Base-by-base conservation (phyloP, 164 flowering plant genomes). In the Tetracentron sinense region DNA sequence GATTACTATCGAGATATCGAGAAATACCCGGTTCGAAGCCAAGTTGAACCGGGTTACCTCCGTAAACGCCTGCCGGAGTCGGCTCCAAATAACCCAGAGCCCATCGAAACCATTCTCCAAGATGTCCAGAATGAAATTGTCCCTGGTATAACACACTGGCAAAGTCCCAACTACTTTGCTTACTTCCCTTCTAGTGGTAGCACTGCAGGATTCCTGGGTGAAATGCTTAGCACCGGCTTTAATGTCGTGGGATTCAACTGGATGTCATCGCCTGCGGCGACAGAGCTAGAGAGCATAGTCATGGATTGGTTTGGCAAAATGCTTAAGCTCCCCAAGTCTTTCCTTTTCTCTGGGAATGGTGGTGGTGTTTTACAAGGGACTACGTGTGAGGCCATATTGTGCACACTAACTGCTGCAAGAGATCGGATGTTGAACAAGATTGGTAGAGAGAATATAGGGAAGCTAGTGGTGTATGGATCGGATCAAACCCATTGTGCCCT, bases 81-180 rank as follows among this genome's bases (percentile, higher is more conserved):
- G 0, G 88, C 90, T 25, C 89, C 92, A 0, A 12, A 74, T 30
- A 42, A 67, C 27, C 80, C 86, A 1, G 88, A 87, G 56, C 60
- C 86, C 14, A 63, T 83, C 1, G 88, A 85, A 38, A 68, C 69
- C 20, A 79, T 84, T 21, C 78, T 85, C 1, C 47, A 75, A 60
- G 90, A 85, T 42, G 76, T 85, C 10, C 69, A 73, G 22, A 67
- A 54, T 0, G 59, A 82, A 15, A 82, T 87, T 3, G 52, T 87
- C 7, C 93, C 94, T 0, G 94, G 90, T 0, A n/a, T 88, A 0
- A 85, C 89, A 0, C 91, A 84, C 42, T 85, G 94, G 94, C 84
- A 78, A 54, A 88, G 90, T 61, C 95, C 89, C 0, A 79, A 79
- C 53, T 79, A 69, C 63, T 88, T 73, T 47, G 92, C 87, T 7